A percentile compares a stretch with the other conserved stretches of the same genome.
These are phyloP conservation scores for Thielaviopsis populi DNA, from an alignment of 2,329 filamentous ascomycete species.

Conservation along the genomic window DNA sequence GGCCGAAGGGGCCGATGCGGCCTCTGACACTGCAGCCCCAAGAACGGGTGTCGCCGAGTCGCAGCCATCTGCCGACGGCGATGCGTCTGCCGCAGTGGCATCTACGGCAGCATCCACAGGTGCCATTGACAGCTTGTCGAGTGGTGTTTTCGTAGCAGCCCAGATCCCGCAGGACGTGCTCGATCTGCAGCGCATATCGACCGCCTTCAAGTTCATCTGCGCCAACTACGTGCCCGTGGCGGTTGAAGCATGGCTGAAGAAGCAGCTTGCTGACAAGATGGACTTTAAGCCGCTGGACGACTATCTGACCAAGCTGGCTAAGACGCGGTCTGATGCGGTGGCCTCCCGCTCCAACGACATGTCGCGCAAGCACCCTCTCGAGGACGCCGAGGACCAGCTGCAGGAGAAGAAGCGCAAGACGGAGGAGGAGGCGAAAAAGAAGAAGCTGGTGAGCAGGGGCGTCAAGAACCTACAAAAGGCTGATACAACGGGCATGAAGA, in stretches of 20 bases:
- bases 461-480: conserved; percentile 78
- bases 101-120: conserved; percentile 26
- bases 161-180: conserved; percentile 30
- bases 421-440: conserved; percentile 79
- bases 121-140: conserved; percentile 23
- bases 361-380: conserved; percentile 49
- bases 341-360: conserved; percentile 57
- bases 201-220: conserved; percentile 50
- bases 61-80: neutral
- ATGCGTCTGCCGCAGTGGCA: conserved; percentile 25
- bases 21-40: neutral
- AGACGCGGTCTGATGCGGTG: conserved; percentile 55
- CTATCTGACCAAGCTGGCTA: conserved; percentile 51
- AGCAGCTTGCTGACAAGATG: conserved; percentile 29
- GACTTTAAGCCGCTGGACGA: conserved; percentile 58
- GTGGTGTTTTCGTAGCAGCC: neutral
- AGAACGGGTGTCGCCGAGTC: neutral
- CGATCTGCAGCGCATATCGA: conserved; percentile 47
- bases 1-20: neutral
- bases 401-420: conserved; percentile 71
- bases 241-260: conserved; percentile 30
- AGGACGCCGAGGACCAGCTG: conserved; percentile 49
- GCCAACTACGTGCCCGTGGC: conserved; percentile 41
- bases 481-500: conserved; percentile 87
- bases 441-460: conserved; percentile 56